Percentiles rank a stretch among this genome's conserved stretches.
Conservation (phyloP, 2,329 filamentous ascomycete species). For the Capronia coronata region DNA sequence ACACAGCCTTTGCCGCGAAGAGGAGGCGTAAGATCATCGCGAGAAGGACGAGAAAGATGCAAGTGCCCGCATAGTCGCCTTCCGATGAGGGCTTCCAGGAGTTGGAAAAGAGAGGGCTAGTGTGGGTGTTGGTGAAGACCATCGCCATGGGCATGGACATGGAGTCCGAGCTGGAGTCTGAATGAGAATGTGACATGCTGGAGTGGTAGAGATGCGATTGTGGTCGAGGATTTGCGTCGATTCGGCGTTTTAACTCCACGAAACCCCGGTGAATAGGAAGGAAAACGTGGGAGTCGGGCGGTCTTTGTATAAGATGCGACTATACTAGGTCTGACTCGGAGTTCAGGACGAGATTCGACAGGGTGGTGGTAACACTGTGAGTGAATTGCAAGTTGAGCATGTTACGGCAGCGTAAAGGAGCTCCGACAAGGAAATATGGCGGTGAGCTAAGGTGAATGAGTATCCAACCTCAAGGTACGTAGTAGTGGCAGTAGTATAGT, state of each 20-base stretch:
- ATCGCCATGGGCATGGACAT: conserved; percentile 32
- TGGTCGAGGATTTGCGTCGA: not conserved
- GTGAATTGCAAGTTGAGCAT: conserved; percentile 5
- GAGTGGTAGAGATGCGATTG: not conserved
- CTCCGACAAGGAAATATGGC: no score
- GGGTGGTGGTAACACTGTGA: not conserved
- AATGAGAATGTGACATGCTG: conserved; percentile 14
- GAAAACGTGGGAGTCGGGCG: not conserved
- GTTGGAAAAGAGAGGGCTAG: conserved; percentile 59
- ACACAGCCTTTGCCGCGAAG: conserved; percentile 58
- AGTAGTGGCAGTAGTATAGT: not conserved
- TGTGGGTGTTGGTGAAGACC: conserved; percentile 51
- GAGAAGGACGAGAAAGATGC: conserved; percentile 81
- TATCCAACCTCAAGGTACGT: no score
- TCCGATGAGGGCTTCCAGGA: conserved; percentile 66
- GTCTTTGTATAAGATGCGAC: not conserved
- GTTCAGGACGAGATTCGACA: not conserved
- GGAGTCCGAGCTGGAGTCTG: conserved; percentile 3
- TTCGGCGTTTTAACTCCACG: not conserved
- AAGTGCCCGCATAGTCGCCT: conserved; percentile 77
- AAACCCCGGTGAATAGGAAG: not conserved
- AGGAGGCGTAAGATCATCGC: conserved; percentile 63
- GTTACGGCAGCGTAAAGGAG: not conserved
- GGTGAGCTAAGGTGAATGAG: no score
- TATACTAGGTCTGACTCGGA: not conserved